Evolutionary conservation across 2,329 filamentous ascomycete genomes (phyloP).

Genomic region (Teratosphaeria destructans): DNA sequence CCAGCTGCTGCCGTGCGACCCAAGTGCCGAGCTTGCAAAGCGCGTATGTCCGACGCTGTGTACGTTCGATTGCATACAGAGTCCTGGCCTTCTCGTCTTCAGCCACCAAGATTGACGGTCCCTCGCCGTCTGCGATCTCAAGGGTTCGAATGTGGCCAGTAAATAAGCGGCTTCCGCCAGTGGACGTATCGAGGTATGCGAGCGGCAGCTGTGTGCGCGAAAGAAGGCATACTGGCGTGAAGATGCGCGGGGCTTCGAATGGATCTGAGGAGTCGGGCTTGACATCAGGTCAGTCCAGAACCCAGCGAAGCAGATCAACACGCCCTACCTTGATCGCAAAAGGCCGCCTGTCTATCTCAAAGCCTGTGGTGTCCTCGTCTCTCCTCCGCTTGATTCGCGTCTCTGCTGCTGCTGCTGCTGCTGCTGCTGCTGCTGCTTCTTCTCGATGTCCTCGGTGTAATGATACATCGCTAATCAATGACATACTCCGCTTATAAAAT

Average conservation of each 20-base stretch:
- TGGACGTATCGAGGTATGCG: conserved; percentile 50
- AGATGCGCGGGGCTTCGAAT: conserved; percentile 14
- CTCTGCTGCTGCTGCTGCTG: background rate
- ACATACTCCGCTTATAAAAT: conserved; percentile 4
- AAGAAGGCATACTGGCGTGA: conserved; percentile 35
- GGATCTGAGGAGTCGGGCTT: conserved; percentile 14
- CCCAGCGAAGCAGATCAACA: background rate
- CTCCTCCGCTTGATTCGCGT: conserved; percentile 10
- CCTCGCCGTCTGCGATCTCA: conserved; percentile 47
- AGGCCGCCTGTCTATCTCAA: conserved; percentile 15
- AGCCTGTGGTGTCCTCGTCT: background rate
- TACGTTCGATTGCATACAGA: conserved; percentile 56
- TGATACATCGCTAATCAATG: conserved; percentile 2
- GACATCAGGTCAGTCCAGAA: conserved; percentile 3
- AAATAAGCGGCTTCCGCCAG: conserved; percentile 45
- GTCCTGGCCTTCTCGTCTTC: conserved; percentile 45
- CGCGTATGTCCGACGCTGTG: conserved; percentile 51
- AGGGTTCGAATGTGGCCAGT: conserved; percentile 53
- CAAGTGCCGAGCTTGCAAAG: conserved; percentile 59
- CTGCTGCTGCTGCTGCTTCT: background rate
- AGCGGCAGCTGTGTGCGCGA: conserved; percentile 51
- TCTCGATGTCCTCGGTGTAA: background rate
- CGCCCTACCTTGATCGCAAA: conserved; percentile 16
- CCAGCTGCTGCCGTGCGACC: conserved; percentile 50
- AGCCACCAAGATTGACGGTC: conserved; percentile 47